Conservation (phyloP, 2,329 filamentous ascomycete species). For the Epichloe gansuensis region DNA sequence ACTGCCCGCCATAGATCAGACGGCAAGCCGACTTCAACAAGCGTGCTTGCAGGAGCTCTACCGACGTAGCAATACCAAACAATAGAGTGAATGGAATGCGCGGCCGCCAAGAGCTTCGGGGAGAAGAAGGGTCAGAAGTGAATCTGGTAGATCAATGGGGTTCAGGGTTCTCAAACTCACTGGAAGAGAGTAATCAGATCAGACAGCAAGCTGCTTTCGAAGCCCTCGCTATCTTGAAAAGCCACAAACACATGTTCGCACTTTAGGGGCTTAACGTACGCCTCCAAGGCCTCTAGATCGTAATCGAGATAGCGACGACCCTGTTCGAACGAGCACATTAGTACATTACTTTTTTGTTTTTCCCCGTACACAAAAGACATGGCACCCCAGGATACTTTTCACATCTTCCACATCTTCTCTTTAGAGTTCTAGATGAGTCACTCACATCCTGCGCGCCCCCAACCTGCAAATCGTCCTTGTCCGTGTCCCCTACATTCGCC, state of each 20-base stretch:
- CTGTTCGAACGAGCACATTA: slow-evolving; percentile 18
- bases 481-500: slow-evolving; percentile 36
- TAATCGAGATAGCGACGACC: slow-evolving; percentile 62
- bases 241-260: slow-evolving; percentile 55
- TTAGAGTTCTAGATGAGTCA: neutral
- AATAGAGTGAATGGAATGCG: slow-evolving; percentile 67
- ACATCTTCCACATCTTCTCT: no score
- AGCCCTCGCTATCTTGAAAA: slow-evolving; percentile 73
- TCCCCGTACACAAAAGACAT: no score
- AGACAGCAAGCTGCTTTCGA: slow-evolving; percentile 59
- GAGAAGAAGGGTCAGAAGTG: slow-evolving; percentile 17
- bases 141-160: neutral
- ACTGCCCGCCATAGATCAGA: slow-evolving; percentile 57
- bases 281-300: slow-evolving; percentile 59
- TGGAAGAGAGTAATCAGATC: slow-evolving; percentile 59
- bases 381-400: no score
- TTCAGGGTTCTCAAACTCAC: slow-evolving; percentile 28
- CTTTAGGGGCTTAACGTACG: slow-evolving; percentile 41
- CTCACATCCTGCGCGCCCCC: slow-evolving; percentile 36
- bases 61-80: slow-evolving; percentile 71
- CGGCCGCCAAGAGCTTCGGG: slow-evolving; percentile 47
- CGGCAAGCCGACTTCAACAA: slow-evolving; percentile 57
- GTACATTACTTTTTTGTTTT: neutral
- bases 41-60: slow-evolving; percentile 66
- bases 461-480: slow-evolving; percentile 42